phyloP scores from a whole-genome alignment of 345 rosid genomes.

The Dimocarpus longan region DNA sequence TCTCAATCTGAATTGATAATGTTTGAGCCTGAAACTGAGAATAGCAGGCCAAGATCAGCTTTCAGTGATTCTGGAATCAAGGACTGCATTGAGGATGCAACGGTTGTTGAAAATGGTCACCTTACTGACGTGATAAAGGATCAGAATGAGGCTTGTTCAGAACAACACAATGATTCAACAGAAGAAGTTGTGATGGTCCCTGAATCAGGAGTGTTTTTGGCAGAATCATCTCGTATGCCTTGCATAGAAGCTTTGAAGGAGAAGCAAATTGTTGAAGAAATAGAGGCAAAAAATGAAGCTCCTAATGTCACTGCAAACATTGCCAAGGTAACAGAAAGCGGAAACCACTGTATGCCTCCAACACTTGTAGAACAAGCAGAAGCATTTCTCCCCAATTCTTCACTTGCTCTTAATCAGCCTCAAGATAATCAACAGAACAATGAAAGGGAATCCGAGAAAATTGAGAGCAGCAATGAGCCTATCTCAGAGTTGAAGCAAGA shows the following conservation, averaged over 20 bases:
- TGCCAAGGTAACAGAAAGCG: conserved; percentile 1
- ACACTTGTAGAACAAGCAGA: conserved; percentile 19
- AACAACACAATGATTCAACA: conserved; percentile 16
- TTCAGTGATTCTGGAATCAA: conserved; percentile 19
- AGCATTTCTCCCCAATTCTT: neutral
- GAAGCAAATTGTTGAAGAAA: conserved; percentile 27
- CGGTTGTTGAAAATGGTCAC: conserved; percentile 22
- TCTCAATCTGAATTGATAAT: conserved; percentile 13
- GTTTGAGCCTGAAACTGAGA: conserved; percentile 10
- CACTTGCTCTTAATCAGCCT: conserved; percentile 8
- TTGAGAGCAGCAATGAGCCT: conserved; percentile 18
- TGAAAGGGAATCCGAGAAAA: neutral
- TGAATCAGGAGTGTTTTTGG: conserved; percentile 12
- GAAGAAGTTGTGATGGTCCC: conserved; percentile 13
- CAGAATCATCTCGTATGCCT: conserved; percentile 16
- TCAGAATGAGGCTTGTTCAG: conserved; percentile 28
- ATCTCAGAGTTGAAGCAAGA: conserved; percentile 23
- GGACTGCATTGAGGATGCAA: conserved; percentile 17
- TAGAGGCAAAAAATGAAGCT: conserved; percentile 13
- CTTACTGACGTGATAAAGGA: conserved; percentile 12
- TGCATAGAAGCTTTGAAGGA: conserved; percentile 20
- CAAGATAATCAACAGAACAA: conserved; percentile 22
- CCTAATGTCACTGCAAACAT: neutral
- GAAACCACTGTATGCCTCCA: conserved; percentile 2
- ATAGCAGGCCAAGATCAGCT: neutral